Base-by-base conservation (phyloP, 2,329 filamentous ascomycete genomes). In the Pseudogymnoascus sp. region DNA sequence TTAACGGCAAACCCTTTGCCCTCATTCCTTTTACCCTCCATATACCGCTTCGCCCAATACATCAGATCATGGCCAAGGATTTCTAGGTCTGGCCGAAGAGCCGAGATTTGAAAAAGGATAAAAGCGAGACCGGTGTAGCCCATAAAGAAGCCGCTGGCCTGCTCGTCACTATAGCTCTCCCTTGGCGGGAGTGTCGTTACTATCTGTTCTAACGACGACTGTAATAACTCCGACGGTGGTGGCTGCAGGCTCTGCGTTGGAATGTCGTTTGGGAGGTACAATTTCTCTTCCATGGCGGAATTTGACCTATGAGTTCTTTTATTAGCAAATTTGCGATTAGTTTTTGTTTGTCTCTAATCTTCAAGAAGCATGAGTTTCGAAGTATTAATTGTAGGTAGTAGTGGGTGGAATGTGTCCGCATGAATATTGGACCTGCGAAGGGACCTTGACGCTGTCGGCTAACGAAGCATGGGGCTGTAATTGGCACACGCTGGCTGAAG, bases 111-210 rank as follows among this genome's bases (percentile, higher is more conserved):
- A 52, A 52, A 52, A 27, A 52, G 4, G 9, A 52, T 25, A 15
- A 52, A 52, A 4, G 45, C 45, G 7, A 52, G 25, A 15, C 45
- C 45, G 2, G 45, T 52, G 31, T 52, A 52, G 3, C 45, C 45
- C 45, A 52, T 52, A 13, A 52, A 52, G 27, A 52, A 52, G 45
- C 45, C 45, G 31, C 27, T n/a, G n/a, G 45, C 45, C n/a, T 52
- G 45, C 13, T 31, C 45, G 10, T 52, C 27, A n/a, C 9, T 15
- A 10, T 52, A 52, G 7, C 27, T 52, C 7, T 52, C 27, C 13
- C 15, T 52, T 1, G 25, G 45, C 4, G 45, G 45, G 31, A 52
- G 27, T 1, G 45, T 31, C 25, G 29, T 15, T 31, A 52, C 4
- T 8, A 52, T 52, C 27, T 52, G 45, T 31, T 52, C 45, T n/a